Conservation (phyloP, 73 alveolate species). For the Symbiodinium natans region DNA sequence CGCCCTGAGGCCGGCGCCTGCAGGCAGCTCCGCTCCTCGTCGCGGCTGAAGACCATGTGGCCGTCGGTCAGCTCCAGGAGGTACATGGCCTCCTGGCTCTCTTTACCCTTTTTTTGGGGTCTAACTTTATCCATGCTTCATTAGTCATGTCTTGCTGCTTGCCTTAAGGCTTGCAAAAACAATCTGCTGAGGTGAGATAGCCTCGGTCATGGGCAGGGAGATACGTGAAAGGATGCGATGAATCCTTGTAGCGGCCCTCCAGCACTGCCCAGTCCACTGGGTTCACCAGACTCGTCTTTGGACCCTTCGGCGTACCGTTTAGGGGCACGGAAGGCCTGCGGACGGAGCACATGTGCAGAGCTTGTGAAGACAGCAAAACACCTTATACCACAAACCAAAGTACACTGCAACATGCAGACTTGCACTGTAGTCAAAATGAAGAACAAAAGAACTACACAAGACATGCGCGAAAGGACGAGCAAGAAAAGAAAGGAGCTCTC, state of each 20-base stretch:
- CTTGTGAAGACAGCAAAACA: no score
- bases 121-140: not conserved
- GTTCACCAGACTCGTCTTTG: constrained; percentile 31
- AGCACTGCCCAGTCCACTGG: constrained; percentile 75
- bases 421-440: no score
- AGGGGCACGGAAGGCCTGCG: not conserved
- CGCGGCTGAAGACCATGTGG: constrained; percentile 57
- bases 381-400: no score
- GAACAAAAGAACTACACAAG: no score
- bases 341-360: no score
- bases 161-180: no score
- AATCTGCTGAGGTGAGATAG: not conserved
- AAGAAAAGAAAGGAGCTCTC: no score
- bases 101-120: not conserved
- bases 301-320: constrained; percentile 46
- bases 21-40: constrained; percentile 54
- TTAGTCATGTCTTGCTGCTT: no score
- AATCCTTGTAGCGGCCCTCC: constrained; percentile 53
- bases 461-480: no score
- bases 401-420: not conserved
- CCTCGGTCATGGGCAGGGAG: not conserved
- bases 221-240: not conserved
- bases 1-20: constrained; percentile 48
- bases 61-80: constrained; percentile 75
- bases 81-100: constrained; percentile 39